Percentiles rank a stretch among this genome's conserved stretches.
Evolutionary conservation across 2,329 filamentous ascomycete genomes (phyloP).

Genomic region (Aureobasidium mangrovei): DNA sequence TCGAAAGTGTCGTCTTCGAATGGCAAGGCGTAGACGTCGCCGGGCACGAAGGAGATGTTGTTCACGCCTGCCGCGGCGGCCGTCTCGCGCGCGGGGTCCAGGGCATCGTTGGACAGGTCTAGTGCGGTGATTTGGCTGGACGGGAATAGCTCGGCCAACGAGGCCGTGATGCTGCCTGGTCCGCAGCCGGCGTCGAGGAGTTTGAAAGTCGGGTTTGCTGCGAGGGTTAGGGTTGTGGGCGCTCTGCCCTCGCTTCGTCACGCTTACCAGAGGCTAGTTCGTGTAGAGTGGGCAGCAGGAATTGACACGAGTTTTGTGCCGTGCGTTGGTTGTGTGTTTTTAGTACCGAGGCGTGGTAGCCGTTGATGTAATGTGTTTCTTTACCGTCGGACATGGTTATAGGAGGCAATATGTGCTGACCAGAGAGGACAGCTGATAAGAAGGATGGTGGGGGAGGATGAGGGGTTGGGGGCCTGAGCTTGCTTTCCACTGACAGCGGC

Average conservation of each 20-base stretch:
- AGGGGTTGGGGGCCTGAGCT: no score
- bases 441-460: no score
- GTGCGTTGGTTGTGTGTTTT: slow-evolving; percentile 38
- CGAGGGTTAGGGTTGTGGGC: background rate
- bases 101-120: slow-evolving; percentile 31
- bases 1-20: slow-evolving; percentile 46
- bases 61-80: slow-evolving; percentile 25
- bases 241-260: no score
- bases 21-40: slow-evolving; percentile 34
- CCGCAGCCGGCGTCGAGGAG: slow-evolving; percentile 42
- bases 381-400: background rate
- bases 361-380: background rate
- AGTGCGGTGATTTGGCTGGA: slow-evolving; percentile 37
- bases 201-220: slow-evolving; percentile 23
- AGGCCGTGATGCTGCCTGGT: slow-evolving; percentile 40
- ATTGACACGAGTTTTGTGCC: slow-evolving; percentile 33
- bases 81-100: slow-evolving; percentile 26
- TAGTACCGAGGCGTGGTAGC: background rate
- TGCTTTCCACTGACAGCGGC: no score
- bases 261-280: background rate
- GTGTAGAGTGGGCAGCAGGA: slow-evolving; percentile 26
- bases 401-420: background rate
- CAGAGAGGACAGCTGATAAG: no score
- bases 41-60: slow-evolving; percentile 30
- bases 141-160: slow-evolving; percentile 36